These are phyloP conservation scores for Candida stauntonica DNA, from an alignment of 805 yeast genomes.

Conservation along the genomic window DNA sequence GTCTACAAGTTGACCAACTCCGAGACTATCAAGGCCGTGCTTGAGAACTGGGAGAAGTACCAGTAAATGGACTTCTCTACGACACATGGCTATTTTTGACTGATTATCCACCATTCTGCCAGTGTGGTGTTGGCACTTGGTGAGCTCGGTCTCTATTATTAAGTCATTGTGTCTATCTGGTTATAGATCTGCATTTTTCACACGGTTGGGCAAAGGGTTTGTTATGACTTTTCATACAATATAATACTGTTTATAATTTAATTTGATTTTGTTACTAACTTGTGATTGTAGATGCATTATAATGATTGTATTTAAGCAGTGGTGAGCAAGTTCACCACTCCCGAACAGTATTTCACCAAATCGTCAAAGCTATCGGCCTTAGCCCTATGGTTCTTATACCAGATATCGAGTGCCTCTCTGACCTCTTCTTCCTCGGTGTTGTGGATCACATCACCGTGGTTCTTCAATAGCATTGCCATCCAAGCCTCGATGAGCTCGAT, in stretches of 20 bases:
- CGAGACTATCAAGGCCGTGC: slow-evolving; percentile 81
- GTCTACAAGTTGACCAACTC: slow-evolving; percentile 90
- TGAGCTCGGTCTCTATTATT: too few species aligned
- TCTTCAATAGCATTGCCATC: slow-evolving; percentile 65
- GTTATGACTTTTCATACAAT: slow-evolving; percentile 7
- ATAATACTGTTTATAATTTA: slow-evolving; percentile 12
- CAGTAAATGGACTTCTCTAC: slow-evolving; percentile 26
- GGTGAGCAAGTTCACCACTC: slow-evolving; percentile 61
- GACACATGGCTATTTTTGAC: too few species aligned
- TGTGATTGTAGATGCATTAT: not conserved
- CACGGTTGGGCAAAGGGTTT: slow-evolving; percentile 10
- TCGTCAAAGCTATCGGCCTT: slow-evolving; percentile 54
- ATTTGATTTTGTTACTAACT: slow-evolving; percentile 5
- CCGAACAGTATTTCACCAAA: slow-evolving; percentile 73
- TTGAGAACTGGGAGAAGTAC: slow-evolving; percentile 94
- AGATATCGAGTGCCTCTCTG: slow-evolving; percentile 41
- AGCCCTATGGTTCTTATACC: slow-evolving; percentile 40
- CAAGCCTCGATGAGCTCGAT: slow-evolving; percentile 81
- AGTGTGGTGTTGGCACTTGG: slow-evolving; percentile 30
- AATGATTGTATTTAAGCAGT: slow-evolving; percentile 11
- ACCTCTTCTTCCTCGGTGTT: slow-evolving; percentile 38
- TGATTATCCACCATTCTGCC: too few species aligned
- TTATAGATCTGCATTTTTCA: not conserved
- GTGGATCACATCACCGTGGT: slow-evolving; percentile 77
- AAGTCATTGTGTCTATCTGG: too few species aligned